Evolutionary conservation across 2,329 filamentous ascomycete species (phyloP).

Genomic region (Aureobasidium lini): DNA sequence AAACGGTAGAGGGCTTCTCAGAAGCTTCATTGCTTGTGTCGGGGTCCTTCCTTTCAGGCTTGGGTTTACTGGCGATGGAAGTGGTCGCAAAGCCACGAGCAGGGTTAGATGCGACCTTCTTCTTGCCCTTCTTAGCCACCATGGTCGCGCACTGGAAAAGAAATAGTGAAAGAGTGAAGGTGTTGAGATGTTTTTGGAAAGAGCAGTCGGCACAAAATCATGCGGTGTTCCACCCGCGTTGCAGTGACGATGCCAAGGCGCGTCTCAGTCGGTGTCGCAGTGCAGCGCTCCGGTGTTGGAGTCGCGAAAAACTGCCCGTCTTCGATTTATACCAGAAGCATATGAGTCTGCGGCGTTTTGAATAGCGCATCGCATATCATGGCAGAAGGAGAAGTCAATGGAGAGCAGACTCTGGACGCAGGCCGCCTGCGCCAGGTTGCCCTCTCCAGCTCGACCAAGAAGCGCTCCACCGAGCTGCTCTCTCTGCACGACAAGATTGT

Average conservation of each 20-base stretch:
- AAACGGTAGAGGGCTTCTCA: slow-evolving; percentile 22
- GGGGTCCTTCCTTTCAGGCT: slow-evolving; percentile 35
- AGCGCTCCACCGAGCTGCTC: slow-evolving; percentile 37
- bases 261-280: neutral
- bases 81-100: slow-evolving; percentile 90
- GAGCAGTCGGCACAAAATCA: neutral
- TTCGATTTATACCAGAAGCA: neutral
- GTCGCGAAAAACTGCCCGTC: slow-evolving; percentile 7
- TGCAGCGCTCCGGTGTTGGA: neutral
- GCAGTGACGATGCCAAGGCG: slow-evolving; percentile 2
- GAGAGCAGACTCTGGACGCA: slow-evolving; percentile 16
- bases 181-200: neutral
- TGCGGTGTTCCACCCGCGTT: neutral
- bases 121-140: slow-evolving; percentile 65
- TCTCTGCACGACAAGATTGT: slow-evolving; percentile 36
- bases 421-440: slow-evolving; percentile 32
- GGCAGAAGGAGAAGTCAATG: slow-evolving; percentile 18
- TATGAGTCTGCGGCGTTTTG: slow-evolving; percentile 9
- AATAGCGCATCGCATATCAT: slow-evolving; percentile 11
- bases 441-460: slow-evolving; percentile 42
- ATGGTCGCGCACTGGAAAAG: neutral
- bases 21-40: slow-evolving; percentile 23
- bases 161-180: neutral
- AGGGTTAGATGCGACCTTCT: slow-evolving; percentile 80
- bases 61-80: slow-evolving; percentile 69